Base-by-base conservation (phyloP, 306 rosid species). In the Dalbergia cochinchinensis region DNA sequence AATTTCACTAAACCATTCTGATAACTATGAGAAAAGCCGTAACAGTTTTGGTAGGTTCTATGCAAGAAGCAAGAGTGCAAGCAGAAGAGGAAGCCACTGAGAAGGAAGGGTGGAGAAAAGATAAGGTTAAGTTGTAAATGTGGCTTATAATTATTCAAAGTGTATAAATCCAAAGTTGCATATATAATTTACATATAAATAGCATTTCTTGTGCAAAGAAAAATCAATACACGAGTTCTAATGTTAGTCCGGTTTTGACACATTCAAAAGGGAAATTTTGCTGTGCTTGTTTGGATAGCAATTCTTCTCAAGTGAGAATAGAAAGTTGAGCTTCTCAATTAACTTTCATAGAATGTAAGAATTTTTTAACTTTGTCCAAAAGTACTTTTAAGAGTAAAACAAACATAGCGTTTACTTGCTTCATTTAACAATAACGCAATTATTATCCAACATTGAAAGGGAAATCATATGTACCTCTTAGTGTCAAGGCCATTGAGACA, bases 11-110 rank as follows among this genome's bases (percentile, higher is more conserved):
- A 83, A 81, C 51, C 78, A 71, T 50, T 54, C 78, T 72, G 39
- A 55, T 79, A 20, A 76, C 73, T 34, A 59, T 75, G 85, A 71
- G 61, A 85, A 83, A 76, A 71, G 39, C 61, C 69, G 19, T 44
- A 73, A 48, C 73, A 75, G 82, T 50, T 76, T 87, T 66, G 88
- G 89, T 60, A 80, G 82, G 79, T 66, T 84, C 71, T 51, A 69
- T 59, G 78, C 79, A 11, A 71, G 84, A 82, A 85, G 85, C 76
- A 83, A 77, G 79, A 68, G 81, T 61, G 83, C 78, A 55, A 82
- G 54, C 79, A 71, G 44, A 79, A 80, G 76, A 55, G 50, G 62
- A 64, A 74, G 37, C 57, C 78, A 41, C 71, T 82, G 76, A 78
- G 53, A 65, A 76, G n/a, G 51, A 42, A 78, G 22, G 72, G 6